A percentile compares a stretch with the other conserved stretches of the same genome.
These are phyloP conservation scores for Lasiodiplodia sp. DNA, from an alignment of 2,329 filamentous ascomycete genomes.

Conservation along the genomic window DNA sequence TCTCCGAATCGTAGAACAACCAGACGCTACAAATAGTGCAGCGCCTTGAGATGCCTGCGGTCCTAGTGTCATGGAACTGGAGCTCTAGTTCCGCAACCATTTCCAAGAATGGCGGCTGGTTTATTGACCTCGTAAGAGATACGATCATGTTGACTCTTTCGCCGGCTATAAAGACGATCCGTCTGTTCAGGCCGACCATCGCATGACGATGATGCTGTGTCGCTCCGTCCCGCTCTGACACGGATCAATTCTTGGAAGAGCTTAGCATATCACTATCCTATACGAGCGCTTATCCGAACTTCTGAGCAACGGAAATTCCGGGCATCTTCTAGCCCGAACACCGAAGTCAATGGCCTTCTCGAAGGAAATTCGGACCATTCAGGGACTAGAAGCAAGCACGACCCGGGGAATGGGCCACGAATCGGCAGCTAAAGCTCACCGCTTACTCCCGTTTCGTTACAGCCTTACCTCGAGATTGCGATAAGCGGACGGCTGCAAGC, in stretches of 20 bases:
- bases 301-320: neutral
- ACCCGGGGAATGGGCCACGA: neutral
- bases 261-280: neutral
- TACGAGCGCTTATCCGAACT: neutral
- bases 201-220: neutral
- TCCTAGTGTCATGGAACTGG: neutral
- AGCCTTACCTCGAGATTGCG: conserved; percentile 1
- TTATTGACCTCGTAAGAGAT: neutral
- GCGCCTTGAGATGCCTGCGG: neutral
- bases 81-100: neutral
- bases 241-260: neutral
- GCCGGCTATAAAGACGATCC: neutral
- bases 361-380: neutral
- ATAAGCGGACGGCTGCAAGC: conserved; percentile 2
- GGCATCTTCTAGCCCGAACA: neutral
- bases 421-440: conserved; percentile 1
- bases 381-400: neutral
- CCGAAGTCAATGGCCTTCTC: neutral
- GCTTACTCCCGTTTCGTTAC: neutral
- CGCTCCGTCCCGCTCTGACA: neutral
- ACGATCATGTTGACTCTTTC: neutral
- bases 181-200: neutral
- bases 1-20: neutral
- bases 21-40: neutral
- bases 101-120: neutral